A percentile compares a stretch with the other conserved stretches of the same genome.
phyloP scores from a whole-genome alignment of 805 yeast genomes.

The Aciculoconidium aculeatum region DNA sequence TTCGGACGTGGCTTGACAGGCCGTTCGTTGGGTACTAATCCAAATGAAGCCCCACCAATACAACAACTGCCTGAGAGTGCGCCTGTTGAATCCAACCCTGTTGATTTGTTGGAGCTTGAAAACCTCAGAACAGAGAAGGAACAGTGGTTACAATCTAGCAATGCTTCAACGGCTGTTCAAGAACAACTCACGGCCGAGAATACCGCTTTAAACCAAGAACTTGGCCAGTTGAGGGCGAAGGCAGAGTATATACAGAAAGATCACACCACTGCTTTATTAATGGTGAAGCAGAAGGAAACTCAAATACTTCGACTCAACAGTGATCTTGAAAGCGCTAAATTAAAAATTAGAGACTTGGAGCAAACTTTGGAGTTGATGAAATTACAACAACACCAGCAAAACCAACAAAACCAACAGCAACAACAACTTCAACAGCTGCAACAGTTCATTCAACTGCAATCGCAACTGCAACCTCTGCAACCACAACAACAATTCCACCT shows the following conservation, averaged over 20 bases:
- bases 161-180: no score
- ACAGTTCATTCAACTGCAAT: slow-evolving; percentile 2
- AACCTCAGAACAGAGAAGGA: slow-evolving; percentile 49
- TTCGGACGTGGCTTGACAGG: slow-evolving; percentile 38
- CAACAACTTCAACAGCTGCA: slow-evolving; percentile 5
- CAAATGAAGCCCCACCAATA: no score
- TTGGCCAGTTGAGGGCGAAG: slow-evolving; percentile 18
- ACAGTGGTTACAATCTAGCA: no score
- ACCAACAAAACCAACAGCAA: slow-evolving; percentile 1
- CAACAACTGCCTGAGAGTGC: slow-evolving; percentile 7
- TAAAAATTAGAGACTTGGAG: slow-evolving; percentile 50
- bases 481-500: slow-evolving; percentile 1
- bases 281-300: slow-evolving; percentile 62
- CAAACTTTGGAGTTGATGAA: slow-evolving; percentile 31
- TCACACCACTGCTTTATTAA: slow-evolving; percentile 44
- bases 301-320: slow-evolving; percentile 55
- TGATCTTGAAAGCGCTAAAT: slow-evolving; percentile 55
- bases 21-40: slow-evolving; percentile 37
- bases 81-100: slow-evolving; percentile 9
- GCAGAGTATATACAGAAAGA: slow-evolving; percentile 44
- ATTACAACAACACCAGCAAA: slow-evolving; percentile 22
- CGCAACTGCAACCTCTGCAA: background rate
- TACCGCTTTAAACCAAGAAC: slow-evolving; percentile 18
- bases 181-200: slow-evolving; percentile 21
- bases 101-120: slow-evolving; percentile 44